Conservation (phyloP, 2,329 filamentous ascomycete species). For the Elsinoe perseae region DNA sequence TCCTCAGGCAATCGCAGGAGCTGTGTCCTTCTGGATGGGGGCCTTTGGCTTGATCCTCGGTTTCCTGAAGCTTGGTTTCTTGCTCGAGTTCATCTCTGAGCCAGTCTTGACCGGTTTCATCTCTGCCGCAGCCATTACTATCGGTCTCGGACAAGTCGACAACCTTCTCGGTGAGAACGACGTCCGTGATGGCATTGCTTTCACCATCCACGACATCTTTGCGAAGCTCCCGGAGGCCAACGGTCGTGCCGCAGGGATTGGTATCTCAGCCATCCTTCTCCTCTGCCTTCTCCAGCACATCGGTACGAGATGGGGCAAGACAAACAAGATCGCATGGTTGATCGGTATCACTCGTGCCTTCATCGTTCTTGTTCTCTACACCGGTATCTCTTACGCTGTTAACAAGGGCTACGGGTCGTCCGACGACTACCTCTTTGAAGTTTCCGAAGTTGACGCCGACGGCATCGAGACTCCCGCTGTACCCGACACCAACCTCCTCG, state of each 20-base stretch:
- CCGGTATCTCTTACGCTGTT: slow-evolving; percentile 54
- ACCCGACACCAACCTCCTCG: slow-evolving; percentile 43
- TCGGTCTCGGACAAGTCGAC: slow-evolving; percentile 54
- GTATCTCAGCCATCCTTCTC: slow-evolving; percentile 50
- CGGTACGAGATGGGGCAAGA: slow-evolving; percentile 52
- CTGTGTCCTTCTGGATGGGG: slow-evolving; percentile 57
- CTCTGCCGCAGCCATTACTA: slow-evolving; percentile 57
- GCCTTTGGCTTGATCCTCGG: slow-evolving; percentile 53
- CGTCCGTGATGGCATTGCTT: slow-evolving; percentile 46
- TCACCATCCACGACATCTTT: slow-evolving; percentile 53
- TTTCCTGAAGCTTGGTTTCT: slow-evolving; percentile 55
- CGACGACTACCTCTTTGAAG: slow-evolving; percentile 44
- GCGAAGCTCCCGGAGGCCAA: slow-evolving; percentile 49
- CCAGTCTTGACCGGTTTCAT: slow-evolving; percentile 60
- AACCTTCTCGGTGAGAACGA: slow-evolving; percentile 50
- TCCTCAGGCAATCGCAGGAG: slow-evolving; percentile 51
- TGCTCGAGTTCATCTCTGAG: slow-evolving; percentile 58
- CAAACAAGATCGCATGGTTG: slow-evolving; percentile 51
- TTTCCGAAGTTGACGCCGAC: slow-evolving; percentile 50
- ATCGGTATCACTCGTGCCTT: slow-evolving; percentile 54
- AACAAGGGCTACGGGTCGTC: slow-evolving; percentile 42
- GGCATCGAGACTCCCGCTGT: slow-evolving; percentile 47
- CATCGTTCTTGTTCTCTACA: slow-evolving; percentile 54
- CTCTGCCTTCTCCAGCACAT: slow-evolving; percentile 51
- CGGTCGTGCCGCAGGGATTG: slow-evolving; percentile 52